These are phyloP conservation scores for Rhazya stricta DNA, from an alignment of 257 asterid species.

Conservation along the genomic window DNA sequence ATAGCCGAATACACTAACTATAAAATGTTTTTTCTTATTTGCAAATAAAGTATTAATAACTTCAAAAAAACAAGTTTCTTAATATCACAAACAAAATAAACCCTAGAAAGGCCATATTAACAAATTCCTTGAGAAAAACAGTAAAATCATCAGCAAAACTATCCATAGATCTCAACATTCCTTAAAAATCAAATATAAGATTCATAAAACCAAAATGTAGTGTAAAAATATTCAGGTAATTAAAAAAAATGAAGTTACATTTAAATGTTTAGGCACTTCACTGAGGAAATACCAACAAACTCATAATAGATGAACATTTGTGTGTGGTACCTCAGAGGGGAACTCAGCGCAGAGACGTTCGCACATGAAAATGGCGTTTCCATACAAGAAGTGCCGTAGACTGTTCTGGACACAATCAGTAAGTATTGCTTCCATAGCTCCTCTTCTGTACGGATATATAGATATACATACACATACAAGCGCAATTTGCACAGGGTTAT, in stretches of 20 bases:
- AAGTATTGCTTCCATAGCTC: constrained; percentile 65
- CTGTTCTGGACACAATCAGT: constrained; percentile 65
- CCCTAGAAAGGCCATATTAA: background rate
- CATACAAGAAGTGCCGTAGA: constrained; percentile 56
- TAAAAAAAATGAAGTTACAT: no score
- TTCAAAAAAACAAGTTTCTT: background rate
- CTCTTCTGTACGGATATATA: background rate
- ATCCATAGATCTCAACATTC: background rate
- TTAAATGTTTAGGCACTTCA: background rate
- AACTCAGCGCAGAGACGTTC: constrained; percentile 94
- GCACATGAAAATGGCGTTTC: constrained; percentile 88
- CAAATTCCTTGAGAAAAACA: background rate
- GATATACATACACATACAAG: no score
- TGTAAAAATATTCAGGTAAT: background rate
- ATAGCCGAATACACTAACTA: background rate
- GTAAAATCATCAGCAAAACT: background rate
- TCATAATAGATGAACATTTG: background rate
- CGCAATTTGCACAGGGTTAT: background rate
- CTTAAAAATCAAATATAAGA: background rate
- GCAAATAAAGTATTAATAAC: background rate
- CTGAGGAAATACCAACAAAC: background rate
- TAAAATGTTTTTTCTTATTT: background rate
- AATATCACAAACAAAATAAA: background rate
- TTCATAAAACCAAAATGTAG: background rate
- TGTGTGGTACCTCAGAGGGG: constrained; percentile 65